phyloP scores from a whole-genome alignment of 176 grass and related monocot genomes.

The Phoenix dactylifera region DNA sequence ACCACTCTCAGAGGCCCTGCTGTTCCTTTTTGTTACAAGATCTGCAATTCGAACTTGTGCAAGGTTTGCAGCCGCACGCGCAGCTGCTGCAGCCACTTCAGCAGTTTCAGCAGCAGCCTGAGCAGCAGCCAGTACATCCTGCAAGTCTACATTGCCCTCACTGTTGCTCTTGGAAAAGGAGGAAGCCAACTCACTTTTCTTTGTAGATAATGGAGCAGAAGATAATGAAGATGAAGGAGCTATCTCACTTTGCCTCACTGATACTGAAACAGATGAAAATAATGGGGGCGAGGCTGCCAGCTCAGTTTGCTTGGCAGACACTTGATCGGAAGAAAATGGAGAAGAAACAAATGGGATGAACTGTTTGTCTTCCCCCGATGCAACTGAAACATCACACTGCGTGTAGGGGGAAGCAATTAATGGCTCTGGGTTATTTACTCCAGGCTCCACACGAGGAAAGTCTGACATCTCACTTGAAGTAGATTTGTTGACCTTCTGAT shows the following conservation, averaged over 20 bases:
- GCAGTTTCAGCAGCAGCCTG: slow-evolving; percentile 68
- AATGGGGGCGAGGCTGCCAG: background rate
- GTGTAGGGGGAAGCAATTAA: slow-evolving; percentile 26
- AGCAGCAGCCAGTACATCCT: slow-evolving; percentile 62
- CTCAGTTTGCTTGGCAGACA: slow-evolving; percentile 25
- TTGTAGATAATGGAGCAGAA: slow-evolving; percentile 16
- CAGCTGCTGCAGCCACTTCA: slow-evolving; percentile 58
- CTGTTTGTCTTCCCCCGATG: slow-evolving; percentile 44
- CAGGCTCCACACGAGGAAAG: slow-evolving; percentile 24
- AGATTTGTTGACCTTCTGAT: slow-evolving; percentile 24
- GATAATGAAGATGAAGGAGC: slow-evolving; percentile 8
- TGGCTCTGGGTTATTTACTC: slow-evolving; percentile 28
- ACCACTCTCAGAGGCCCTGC: slow-evolving; percentile 18
- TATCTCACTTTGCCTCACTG: slow-evolving; percentile 24
- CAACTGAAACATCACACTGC: slow-evolving; percentile 14
- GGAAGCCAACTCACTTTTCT: slow-evolving; percentile 17
- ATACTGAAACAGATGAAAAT: background rate
- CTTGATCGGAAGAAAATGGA: slow-evolving; percentile 15
- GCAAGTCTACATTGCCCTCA: slow-evolving; percentile 43
- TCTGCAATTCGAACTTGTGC: slow-evolving; percentile 58
- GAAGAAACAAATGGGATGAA: slow-evolving; percentile 60
- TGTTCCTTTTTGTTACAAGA: slow-evolving; percentile 41
- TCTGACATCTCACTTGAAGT: slow-evolving; percentile 33
- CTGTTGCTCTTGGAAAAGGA: slow-evolving; percentile 8
- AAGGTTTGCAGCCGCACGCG: slow-evolving; percentile 78